Percentiles rank a stretch among this genome's conserved stretches.
These are phyloP conservation scores for Thinopyrum elongatum DNA, from an alignment of 176 grass and related monocot species.

Conservation along the genomic window DNA sequence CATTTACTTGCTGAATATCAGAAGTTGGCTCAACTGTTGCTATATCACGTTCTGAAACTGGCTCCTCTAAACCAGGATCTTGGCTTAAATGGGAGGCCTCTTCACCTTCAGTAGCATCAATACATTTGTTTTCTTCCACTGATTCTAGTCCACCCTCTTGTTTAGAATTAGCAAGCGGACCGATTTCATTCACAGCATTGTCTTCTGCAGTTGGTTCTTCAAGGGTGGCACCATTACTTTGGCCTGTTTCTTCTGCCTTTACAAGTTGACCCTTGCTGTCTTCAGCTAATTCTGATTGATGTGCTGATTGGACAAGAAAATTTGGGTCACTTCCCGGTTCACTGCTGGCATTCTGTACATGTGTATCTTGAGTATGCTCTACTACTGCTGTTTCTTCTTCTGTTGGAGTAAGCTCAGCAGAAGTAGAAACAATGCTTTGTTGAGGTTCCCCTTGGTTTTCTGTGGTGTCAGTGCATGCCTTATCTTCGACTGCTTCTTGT, in stretches of 20 bases:
- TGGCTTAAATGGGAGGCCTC: constrained; percentile 16
- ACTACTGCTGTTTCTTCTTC: constrained; percentile 25
- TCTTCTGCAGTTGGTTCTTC: constrained; percentile 24
- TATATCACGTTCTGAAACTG: constrained; percentile 32
- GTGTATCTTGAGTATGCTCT: neutral
- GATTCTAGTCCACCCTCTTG: constrained; percentile 10
- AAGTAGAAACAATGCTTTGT: constrained; percentile 6
- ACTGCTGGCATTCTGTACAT: constrained; percentile 17
- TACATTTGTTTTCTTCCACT: constrained; percentile 28
- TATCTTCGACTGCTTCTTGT: constrained; percentile 31
- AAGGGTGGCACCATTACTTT: neutral
- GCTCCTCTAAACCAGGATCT: constrained; percentile 13
- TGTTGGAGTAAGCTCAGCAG: constrained; percentile 5
- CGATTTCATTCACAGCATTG: constrained; percentile 2
- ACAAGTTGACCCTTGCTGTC: constrained; percentile 7
- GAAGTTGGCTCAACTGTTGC: constrained; percentile 13
- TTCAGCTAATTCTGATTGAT: constrained; percentile 3
- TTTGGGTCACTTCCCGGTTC: constrained; percentile 19
- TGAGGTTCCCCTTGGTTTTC: constrained; percentile 28
- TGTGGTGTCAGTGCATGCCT: neutral
- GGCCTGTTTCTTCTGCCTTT: constrained; percentile 22
- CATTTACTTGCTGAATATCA: constrained; percentile 27
- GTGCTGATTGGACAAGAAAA: constrained; percentile 23
- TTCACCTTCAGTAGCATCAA: constrained; percentile 16
- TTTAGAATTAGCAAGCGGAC: constrained; percentile 11